Base-by-base conservation (phyloP, 2,329 filamentous ascomycete species). In the Triangularia setosa region DNA sequence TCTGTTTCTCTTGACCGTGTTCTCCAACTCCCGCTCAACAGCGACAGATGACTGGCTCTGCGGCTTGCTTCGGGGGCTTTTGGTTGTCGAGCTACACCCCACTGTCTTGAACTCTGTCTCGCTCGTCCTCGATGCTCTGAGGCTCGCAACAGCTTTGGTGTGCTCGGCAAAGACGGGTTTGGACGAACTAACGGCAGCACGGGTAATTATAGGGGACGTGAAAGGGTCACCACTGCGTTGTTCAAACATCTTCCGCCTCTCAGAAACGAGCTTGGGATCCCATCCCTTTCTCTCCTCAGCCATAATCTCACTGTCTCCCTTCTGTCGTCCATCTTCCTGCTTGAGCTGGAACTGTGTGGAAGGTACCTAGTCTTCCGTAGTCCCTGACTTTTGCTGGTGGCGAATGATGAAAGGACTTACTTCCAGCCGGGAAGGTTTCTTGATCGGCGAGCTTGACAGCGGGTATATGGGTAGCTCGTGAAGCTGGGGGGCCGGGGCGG, bases 171-270 rank as follows among this genome's bases (percentile, higher is more conserved):
- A 7, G 12, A 54, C 33, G 2, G 48, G 24, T 23, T 57, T 56
- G 5, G 55, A 54, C 1, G 61, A 61, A 24, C 56, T 33, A 21
- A 63, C 54, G 4, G 61, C 59, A 8, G 53, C 53, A 28, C 44
- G 61, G 8, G 65, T 65, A 18, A 67, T 54, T 9, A 60, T 58
- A 1, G 66, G 65, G 0, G 40, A 60, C 16, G 60, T 64, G n/a
- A 64, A 62, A 7, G 52, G 33, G 6, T 21, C 40, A 25, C 61
- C 28, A 4, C 24, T 54, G 21, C 63, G 62, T 35, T 64, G 53
- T 60, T 78, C 75, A 63, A 77, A 76, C 27, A 75, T 9, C 59
- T 69, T 74, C 62, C 73, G 73, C 18, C 72, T 71, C 64, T 75
- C 74, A 12, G 72, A 67, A 23, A 75, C 69, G 6, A 71, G 56